phyloP scores from a whole-genome alignment of 2,329 filamentous ascomycete species.

The Didymella lethalis region DNA sequence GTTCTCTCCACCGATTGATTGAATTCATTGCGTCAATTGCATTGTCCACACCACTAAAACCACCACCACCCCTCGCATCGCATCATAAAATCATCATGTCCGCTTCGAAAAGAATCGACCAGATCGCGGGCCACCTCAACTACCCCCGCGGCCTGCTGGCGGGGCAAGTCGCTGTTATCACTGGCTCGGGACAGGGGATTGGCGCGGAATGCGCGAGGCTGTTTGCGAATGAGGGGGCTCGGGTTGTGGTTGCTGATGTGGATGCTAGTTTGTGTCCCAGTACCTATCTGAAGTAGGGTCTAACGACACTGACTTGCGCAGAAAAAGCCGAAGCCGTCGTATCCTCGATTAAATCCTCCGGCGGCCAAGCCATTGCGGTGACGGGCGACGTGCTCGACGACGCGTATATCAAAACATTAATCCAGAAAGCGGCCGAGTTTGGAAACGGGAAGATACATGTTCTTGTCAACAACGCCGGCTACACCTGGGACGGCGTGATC shows the following conservation, averaged over 20 bases:
- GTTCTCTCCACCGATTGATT: no score
- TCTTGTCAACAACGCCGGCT: constrained; percentile 90
- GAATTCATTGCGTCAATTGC: no score
- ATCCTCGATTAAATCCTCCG: constrained; percentile 71
- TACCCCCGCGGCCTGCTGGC: constrained; percentile 80
- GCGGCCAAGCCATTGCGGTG: constrained; percentile 75
- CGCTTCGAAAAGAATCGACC: constrained; percentile 62
- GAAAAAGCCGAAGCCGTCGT: constrained; percentile 75
- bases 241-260: constrained; percentile 84
- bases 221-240: constrained; percentile 88
- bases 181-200: constrained; percentile 85
- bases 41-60: no score
- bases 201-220: constrained; percentile 82
- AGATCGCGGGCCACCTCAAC: constrained; percentile 81
- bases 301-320: constrained; percentile 48
- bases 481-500: constrained; percentile 92
- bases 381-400: constrained; percentile 78
- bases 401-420: constrained; percentile 74
- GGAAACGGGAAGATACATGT: constrained; percentile 88
- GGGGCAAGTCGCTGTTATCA: constrained; percentile 86
- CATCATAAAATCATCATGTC: constrained; percentile 26
- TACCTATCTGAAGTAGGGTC: no score
- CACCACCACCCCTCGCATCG: no score
- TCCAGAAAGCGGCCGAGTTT: constrained; percentile 78
- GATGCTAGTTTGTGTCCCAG: no score